Evolutionary conservation across 2,329 filamentous ascomycete species (phyloP).

Genomic region (Incumbomyces lentus): DNA sequence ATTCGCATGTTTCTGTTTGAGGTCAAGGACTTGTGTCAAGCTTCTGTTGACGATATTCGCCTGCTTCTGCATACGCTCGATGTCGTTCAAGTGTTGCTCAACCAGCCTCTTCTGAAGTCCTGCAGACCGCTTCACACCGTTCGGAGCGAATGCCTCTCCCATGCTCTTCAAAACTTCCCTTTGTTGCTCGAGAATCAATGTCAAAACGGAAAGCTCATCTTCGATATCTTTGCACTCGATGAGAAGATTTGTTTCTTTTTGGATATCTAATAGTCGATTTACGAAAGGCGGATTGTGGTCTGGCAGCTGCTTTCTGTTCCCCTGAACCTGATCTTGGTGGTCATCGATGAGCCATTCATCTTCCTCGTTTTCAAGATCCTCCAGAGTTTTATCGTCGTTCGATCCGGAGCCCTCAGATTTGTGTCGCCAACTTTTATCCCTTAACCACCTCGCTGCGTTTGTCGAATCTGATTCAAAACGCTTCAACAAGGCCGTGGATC

Average conservation of each 20-base stretch:
- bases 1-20: conserved; percentile 61
- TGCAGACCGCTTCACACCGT: background rate
- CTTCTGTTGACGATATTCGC: conserved; percentile 50
- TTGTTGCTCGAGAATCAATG: conserved; percentile 43
- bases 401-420: background rate
- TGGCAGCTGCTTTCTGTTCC: no score
- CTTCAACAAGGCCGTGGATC: conserved; percentile 49
- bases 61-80: conserved; percentile 55
- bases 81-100: conserved; percentile 48
- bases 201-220: conserved; percentile 56
- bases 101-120: conserved; percentile 43
- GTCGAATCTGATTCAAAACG: conserved; percentile 50
- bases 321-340: conserved; percentile 25
- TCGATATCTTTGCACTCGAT: conserved; percentile 58
- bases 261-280: conserved; percentile 48
- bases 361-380: no score
- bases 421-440: conserved; percentile 16
- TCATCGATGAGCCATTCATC: conserved; percentile 8
- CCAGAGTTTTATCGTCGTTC: conserved; percentile 24
- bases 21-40: conserved; percentile 53
- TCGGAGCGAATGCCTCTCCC: conserved; percentile 29
- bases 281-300: conserved; percentile 28
- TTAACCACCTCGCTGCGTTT: conserved; percentile 46
- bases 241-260: conserved; percentile 47
- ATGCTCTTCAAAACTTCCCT: conserved; percentile 39